Evolutionary conservation across 2,329 filamentous ascomycete genomes (phyloP).

Genomic region (Ceratocystiopsis brevicomis): DNA sequence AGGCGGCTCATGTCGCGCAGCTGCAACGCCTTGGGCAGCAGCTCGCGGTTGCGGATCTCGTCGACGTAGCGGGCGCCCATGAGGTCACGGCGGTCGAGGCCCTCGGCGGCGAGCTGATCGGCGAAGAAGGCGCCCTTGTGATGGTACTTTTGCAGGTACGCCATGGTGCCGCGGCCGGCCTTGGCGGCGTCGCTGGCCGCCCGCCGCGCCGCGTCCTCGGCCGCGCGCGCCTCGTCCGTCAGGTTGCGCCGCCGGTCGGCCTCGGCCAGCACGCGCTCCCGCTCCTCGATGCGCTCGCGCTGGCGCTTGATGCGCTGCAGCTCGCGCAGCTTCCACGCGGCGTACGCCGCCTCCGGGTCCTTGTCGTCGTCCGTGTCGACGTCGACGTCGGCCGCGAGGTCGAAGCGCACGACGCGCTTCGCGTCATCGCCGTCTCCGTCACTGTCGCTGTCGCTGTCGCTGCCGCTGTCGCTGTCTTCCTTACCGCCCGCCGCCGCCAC

Average conservation of each 20-base stretch:
- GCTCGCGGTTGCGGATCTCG: conserved; percentile 62
- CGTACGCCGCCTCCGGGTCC: conserved; percentile 73
- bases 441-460: conserved; percentile 64
- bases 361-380: conserved; percentile 79
- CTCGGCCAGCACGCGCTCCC: conserved; percentile 73
- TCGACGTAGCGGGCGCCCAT: conserved; percentile 73
- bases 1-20: conserved; percentile 85
- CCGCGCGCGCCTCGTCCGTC: conserved; percentile 66
- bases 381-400: conserved; percentile 41
- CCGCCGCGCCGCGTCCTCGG: conserved; percentile 65
- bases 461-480: conserved; percentile 36
- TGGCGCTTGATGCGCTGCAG: conserved; percentile 75
- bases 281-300: conserved; percentile 63
- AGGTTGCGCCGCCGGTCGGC: conserved; percentile 75
- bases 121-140: conserved; percentile 95
- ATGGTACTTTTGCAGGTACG: conserved; percentile 88
- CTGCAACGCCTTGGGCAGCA: conserved; percentile 80
- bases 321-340: conserved; percentile 87
- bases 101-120: conserved; percentile 56
- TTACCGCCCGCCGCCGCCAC: conserved; percentile 20
- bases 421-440: conserved; percentile 77
- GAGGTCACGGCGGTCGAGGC: conserved; percentile 61
- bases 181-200: conserved; percentile 65
- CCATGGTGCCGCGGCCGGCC: conserved; percentile 59
- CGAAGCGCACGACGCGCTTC: conserved; percentile 48